Base-by-base conservation (phyloP, 495 filamentous ascomycete species). In the Aspergillus coremiiformis region DNA sequence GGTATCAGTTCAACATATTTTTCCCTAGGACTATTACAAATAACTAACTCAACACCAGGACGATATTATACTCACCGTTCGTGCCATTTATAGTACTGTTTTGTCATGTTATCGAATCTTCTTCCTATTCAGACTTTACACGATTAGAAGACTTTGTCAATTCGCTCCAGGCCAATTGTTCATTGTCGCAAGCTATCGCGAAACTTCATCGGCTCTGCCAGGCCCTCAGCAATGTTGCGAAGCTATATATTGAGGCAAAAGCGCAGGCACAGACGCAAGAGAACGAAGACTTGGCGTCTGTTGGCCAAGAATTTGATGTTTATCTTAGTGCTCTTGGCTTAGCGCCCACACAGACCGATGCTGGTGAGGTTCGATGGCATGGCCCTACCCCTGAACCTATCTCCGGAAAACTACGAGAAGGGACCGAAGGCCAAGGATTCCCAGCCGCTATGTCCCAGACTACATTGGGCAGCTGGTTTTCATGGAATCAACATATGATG, bases 71-170 rank as follows among this genome's bases (percentile, higher is more conserved):
- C 57, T 74, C 80, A 10, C 84, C 84, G 3, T 86, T 87, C 58
- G 78, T 82, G 32, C 84, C 84, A 0, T 82, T 85, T 60, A 83
- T 85, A 44, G 79, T 86, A 2, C 70, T 87, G 4, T 86, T 87
- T 71, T 85, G 84, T 70, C 77, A 86, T 53, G 73, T 81, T 4
- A 79, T 87, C 51, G 76, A 80, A 59, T 59, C 61, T 9, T 69
- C 64, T 39, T 60, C 65, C 30, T 41, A 58, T 20, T 60, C 64
- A 14, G 83, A 86, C 51, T 69, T 84, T 4, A 39, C 59, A 19
- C 70, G 70, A 0, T 73, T 87, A 1, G 71, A 73, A 27, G 71
- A 74, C 7, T 87, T 87, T 54, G 74, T 81, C 41, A 61, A 65
- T 7, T 83, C 80, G 21, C 74, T 87, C 5, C 67, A 73, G 44